A percentile compares a stretch with the other conserved stretches of the same genome.
Conservation (phyloP, 257 asterid genomes). For the Hygrophila difformis region DNA sequence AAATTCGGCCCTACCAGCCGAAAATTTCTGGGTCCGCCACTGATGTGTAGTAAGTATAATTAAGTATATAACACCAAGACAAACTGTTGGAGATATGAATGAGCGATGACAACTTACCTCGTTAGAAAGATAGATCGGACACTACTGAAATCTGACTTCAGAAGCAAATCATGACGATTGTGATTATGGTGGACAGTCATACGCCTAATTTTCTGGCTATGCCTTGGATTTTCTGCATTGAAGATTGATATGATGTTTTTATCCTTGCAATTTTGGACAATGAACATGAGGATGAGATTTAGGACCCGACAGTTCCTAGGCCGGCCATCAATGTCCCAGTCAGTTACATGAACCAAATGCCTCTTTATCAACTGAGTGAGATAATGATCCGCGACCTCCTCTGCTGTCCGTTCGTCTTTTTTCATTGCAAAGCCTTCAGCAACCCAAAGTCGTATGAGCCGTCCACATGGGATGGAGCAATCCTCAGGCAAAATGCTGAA, state of each 20-base stretch:
- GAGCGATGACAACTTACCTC: too few species aligned
- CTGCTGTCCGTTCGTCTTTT: slow-evolving; percentile 13
- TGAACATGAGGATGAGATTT: slow-evolving; percentile 14
- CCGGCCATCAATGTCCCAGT: slow-evolving; percentile 14
- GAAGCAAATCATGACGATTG: too few species aligned
- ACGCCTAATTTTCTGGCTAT: too few species aligned
- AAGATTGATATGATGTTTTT: too few species aligned
- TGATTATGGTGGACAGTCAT: too few species aligned
- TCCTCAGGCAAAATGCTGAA: slow-evolving; percentile 22
- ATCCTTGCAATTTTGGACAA: slow-evolving; percentile 15
- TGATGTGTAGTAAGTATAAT: neutral
- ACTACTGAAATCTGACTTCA: too few species aligned
- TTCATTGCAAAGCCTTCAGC: slow-evolving; percentile 20
- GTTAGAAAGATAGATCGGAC: too few species aligned
- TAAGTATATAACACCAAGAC: too few species aligned
- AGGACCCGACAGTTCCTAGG: slow-evolving; percentile 5
- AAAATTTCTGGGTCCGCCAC: too few species aligned
- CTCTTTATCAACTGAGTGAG: slow-evolving; percentile 20
- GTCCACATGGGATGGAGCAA: slow-evolving; percentile 1
- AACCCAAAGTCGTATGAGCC: slow-evolving; percentile 19
- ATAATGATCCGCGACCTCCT: slow-evolving; percentile 25
- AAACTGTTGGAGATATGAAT: too few species aligned
- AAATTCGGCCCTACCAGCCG: too few species aligned
- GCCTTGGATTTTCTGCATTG: too few species aligned
- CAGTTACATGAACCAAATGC: slow-evolving; percentile 15